phyloP scores from a whole-genome alignment of 2,329 filamentous ascomycete genomes.

The Hypoxylon sp. region DNA sequence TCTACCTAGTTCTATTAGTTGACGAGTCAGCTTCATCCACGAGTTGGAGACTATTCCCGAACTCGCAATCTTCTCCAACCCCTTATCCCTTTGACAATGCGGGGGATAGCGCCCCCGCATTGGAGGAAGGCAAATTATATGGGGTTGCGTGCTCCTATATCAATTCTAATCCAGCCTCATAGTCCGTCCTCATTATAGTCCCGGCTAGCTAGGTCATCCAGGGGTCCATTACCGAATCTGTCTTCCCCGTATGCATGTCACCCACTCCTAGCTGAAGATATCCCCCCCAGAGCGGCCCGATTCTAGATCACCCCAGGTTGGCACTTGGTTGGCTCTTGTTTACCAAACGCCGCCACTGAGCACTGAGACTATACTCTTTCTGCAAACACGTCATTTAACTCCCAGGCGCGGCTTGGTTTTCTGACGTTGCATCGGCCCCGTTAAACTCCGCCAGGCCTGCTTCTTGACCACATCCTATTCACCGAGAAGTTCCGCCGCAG shows the following conservation, averaged over 20 bases:
- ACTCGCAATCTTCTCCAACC: too few relatives aligned
- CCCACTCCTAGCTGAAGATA: slow-evolving; percentile 11
- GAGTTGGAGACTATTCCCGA: too few relatives aligned
- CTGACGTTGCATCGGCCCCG: slow-evolving; percentile 21
- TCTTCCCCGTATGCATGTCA: slow-evolving; percentile 36
- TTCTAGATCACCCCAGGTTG: slow-evolving; percentile 29
- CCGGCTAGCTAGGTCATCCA: slow-evolving; percentile 22
- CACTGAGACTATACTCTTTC: slow-evolving; percentile 14
- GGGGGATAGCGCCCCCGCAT: slow-evolving; percentile 26
- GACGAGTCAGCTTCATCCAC: too few relatives aligned
- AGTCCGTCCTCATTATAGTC: slow-evolving; percentile 22
- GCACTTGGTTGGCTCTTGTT: slow-evolving; percentile 24
- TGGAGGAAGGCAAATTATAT: slow-evolving; percentile 5
- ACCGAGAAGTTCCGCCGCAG: slow-evolving; percentile 32
- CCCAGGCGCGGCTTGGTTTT: slow-evolving; percentile 11
- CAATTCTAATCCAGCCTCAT: slow-evolving; percentile 31
- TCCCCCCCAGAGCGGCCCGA: slow-evolving; percentile 37
- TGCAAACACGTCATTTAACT: slow-evolving; percentile 25
- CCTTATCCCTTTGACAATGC: slow-evolving; percentile 23
- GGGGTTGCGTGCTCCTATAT: slow-evolving; percentile 12
- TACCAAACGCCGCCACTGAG: slow-evolving; percentile 8
- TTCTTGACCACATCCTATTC: slow-evolving; percentile 17
- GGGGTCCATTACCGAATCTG: slow-evolving; percentile 40
- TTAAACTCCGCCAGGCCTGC: slow-evolving; percentile 16
- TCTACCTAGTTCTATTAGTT: too few relatives aligned